A percentile compares a stretch with the other conserved stretches of the same genome.
These are phyloP conservation scores for Podospora bellae-mahoneyi DNA, from an alignment of 495 filamentous ascomycete species.

Conservation along the genomic window DNA sequence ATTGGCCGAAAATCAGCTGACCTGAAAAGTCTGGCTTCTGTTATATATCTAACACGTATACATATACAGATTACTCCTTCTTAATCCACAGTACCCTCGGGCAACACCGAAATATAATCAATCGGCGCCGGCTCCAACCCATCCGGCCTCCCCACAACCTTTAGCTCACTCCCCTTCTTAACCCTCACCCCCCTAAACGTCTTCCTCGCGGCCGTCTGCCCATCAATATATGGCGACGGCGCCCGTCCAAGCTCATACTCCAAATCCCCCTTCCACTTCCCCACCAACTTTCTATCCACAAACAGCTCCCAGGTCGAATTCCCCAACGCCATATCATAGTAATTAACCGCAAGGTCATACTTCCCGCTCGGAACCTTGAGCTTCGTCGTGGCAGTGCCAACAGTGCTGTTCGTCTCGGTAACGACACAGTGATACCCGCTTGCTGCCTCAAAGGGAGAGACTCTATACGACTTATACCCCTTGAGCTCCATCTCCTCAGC, in stretches of 20 bases:
- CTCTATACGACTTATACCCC: slow-evolving; percentile 49
- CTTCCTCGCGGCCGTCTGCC: slow-evolving; percentile 59
- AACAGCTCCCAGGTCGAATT: slow-evolving; percentile 43
- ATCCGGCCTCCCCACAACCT: slow-evolving; percentile 57
- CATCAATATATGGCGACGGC: slow-evolving; percentile 56
- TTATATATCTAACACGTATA: too few species aligned
- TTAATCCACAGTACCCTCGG: slow-evolving; percentile 58
- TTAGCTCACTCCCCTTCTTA: slow-evolving; percentile 53
- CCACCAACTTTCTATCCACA: slow-evolving; percentile 50
- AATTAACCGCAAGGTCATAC: slow-evolving; percentile 64
- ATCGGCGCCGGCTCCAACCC: slow-evolving; percentile 60
- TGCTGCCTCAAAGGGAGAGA: slow-evolving; percentile 55
- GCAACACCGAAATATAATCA: slow-evolving; percentile 64
- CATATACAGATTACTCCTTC: neutral
- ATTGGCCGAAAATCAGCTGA: too few species aligned
- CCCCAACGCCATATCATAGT: slow-evolving; percentile 60
- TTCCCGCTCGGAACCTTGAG: slow-evolving; percentile 50
- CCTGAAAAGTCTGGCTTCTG: too few species aligned
- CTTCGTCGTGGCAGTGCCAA: slow-evolving; percentile 47
- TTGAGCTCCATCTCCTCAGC: slow-evolving; percentile 59
- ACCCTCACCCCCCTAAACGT: slow-evolving; percentile 54
- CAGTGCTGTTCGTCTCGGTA: slow-evolving; percentile 40
- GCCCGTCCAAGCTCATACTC: slow-evolving; percentile 57
- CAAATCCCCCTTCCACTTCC: slow-evolving; percentile 56
- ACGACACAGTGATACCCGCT: slow-evolving; percentile 35